Evolutionary conservation across 768 basidiomycete species (phyloP).

Genomic region (Austroboletus festivus): DNA sequence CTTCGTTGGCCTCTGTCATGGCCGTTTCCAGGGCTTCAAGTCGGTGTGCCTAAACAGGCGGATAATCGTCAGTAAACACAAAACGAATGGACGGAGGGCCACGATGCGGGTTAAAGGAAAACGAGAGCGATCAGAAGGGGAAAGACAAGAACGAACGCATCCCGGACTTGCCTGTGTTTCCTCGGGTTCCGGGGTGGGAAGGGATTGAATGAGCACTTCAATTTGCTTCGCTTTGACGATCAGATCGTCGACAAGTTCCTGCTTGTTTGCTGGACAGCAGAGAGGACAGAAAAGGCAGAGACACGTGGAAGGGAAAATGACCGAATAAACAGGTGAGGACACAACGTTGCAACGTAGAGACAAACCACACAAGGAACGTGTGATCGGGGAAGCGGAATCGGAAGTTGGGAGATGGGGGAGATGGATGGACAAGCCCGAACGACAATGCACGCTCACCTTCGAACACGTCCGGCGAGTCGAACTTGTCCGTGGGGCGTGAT

Average conservation of each 20-base stretch:
- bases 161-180: conserved; percentile 53
- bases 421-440: background rate
- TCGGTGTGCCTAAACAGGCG: conserved; percentile 59
- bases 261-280: conserved; percentile 80
- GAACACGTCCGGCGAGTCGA: conserved; percentile 69
- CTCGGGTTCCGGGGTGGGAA: conserved; percentile 78
- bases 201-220: conserved; percentile 74
- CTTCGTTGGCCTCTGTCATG: conserved; percentile 68
- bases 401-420: background rate
- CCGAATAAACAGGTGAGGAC: background rate
- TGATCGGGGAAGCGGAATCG: background rate
- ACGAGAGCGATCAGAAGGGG: background rate
- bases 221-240: conserved; percentile 87
- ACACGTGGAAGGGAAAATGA: background rate
- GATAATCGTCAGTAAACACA: too few species aligned
- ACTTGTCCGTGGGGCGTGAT: conserved; percentile 66
- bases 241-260: conserved; percentile 79
- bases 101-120: background rate
- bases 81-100: too few species aligned
- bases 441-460: conserved; percentile 48
- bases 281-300: background rate
- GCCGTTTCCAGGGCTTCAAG: conserved; percentile 65
- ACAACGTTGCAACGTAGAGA: background rate
- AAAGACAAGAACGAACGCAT: too few species aligned
- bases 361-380: background rate